phyloP scores from a whole-genome alignment of 176 grass and related monocot genomes.

The Phragmites australis region DNA sequence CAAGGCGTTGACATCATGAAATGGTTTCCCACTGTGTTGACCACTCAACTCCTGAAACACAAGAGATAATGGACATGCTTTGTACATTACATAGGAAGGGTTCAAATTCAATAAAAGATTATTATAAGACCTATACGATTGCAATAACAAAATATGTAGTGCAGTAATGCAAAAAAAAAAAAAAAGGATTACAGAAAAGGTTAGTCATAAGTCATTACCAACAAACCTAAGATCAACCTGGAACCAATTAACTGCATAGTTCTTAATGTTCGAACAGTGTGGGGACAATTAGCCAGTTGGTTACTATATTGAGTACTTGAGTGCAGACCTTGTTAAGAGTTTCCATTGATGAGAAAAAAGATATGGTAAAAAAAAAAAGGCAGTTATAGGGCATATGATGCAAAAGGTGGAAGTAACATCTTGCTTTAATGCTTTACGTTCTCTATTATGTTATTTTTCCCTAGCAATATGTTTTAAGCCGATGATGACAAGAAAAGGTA shows the following conservation, averaged over 20 bases:
- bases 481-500: background rate
- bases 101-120: background rate
- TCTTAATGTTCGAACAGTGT: background rate
- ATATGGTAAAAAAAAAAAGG: background rate
- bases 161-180: background rate
- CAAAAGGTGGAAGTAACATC: background rate
- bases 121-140: background rate
- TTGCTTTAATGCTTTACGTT: background rate
- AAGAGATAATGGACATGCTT: background rate
- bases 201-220: background rate
- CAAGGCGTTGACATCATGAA: constrained; percentile 78
- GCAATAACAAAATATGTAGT: background rate
- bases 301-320: background rate
- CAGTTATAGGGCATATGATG: background rate
- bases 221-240: background rate
- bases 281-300: no score
- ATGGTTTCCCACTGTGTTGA: constrained; percentile 54
- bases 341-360: background rate
- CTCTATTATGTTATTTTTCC: background rate
- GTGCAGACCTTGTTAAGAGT: background rate
- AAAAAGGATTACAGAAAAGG: background rate
- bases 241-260: background rate
- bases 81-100: background rate
- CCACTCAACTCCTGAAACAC: constrained; percentile 68
- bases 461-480: constrained; percentile 9